Evolutionary conservation across 306 rosid species (phyloP).

Genomic region (Pueraria montana): DNA sequence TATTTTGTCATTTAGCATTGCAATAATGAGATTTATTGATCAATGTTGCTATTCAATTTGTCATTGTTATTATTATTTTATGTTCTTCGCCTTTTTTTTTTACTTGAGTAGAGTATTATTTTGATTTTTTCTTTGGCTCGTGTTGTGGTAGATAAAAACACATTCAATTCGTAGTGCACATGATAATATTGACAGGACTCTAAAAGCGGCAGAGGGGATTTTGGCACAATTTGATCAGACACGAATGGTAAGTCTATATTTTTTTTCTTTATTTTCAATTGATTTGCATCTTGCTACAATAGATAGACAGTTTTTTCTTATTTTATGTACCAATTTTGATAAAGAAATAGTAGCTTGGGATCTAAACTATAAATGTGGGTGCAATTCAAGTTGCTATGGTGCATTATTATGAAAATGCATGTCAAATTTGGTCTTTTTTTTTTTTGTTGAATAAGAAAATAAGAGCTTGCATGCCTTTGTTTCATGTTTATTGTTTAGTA

Average conservation of each 20-base stretch:
- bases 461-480: background rate
- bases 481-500: background rate
- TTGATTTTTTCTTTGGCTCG: conserved; percentile 14
- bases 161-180: conserved; percentile 92
- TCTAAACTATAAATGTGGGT: background rate
- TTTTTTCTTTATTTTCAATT: conserved; percentile 14
- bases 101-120: conserved; percentile 7
- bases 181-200: conserved; percentile 89
- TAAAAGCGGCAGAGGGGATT: conserved; percentile 80
- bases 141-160: conserved; percentile 73
- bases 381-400: background rate
- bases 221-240: conserved; percentile 80
- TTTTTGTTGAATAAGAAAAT: background rate
- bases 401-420: conserved; percentile 15
- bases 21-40: conserved; percentile 1
- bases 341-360: background rate
- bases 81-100: background rate
- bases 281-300: background rate
- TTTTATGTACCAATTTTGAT: background rate
- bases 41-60: background rate
- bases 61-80: background rate
- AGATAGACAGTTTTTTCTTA: background rate
- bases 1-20: background rate
- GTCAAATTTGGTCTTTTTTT: background rate
- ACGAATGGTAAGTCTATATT: conserved; percentile 70